Evolutionary conservation across 768 basidiomycete species (phyloP), one percentile per base, ranked within the genome.

Genomic region (Tephrocybe rancida): DNA sequence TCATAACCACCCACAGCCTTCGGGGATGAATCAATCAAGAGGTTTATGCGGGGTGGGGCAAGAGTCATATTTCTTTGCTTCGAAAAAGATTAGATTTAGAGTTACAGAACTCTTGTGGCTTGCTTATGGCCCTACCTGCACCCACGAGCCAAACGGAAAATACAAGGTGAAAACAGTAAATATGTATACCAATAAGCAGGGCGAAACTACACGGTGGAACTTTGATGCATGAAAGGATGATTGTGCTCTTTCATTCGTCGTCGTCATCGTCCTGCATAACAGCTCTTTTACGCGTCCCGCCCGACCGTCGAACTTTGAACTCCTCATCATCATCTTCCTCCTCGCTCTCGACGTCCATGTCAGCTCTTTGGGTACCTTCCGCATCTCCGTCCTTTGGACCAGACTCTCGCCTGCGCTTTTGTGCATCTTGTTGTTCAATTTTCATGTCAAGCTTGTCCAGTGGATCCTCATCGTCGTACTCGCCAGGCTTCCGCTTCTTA

Each of bases 381-480:
- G 10, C 63, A 32, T 59, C 35, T 37, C n/a, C 60, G 56, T 73
- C 65, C 22, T 64, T 67, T 44, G 55, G 65, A 24, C 62, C 69
- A 54, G 57, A 62, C 24, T 66, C 68, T 43, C 69, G 66, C 45
- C 70, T 72, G 44, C 72, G 73, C 66, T 81, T 81, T 35, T 76
- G 74, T 57, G 78, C 77, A 49, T 82, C 78, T 48, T 83, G 78
- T 56, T 82, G 78, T 60, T 83, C 79, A 44, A 90, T 83, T 62
- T 83, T 80, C 14, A 84, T 84, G 35, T 91, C 91, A 62, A 91
- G 71, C 62, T 81, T 81, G 56, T 92, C 90, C 54, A 90, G 66
- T 7, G 79, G 76, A 54, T 85, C 86, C 27, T 83, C 80, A 48
- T 61, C 67, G 26, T 70, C 70, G 53, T 66, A 74, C 11, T 57